A percentile compares a stretch with the other conserved stretches of the same genome.
Evolutionary conservation across 2,329 filamentous ascomycete genomes (phyloP).

Genomic region (Rhynchosporium secalis): DNA sequence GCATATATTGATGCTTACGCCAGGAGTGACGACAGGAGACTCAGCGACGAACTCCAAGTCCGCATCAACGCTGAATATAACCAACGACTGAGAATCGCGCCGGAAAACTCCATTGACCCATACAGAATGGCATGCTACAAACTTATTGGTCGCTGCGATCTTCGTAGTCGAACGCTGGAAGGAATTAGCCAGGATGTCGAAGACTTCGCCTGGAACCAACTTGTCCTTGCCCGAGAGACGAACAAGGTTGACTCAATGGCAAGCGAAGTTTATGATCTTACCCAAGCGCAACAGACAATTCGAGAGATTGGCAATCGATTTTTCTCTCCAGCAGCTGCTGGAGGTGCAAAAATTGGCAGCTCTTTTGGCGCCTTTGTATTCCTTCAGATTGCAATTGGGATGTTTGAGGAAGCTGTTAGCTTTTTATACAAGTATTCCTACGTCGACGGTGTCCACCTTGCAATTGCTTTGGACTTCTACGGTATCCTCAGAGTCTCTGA

Average conservation of each 20-base stretch:
- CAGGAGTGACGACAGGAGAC: slow-evolving; percentile 70
- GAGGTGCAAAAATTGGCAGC: slow-evolving; percentile 66
- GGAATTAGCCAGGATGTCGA: slow-evolving; percentile 60
- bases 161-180: slow-evolving; percentile 63
- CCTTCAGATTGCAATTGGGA: slow-evolving; percentile 82
- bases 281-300: slow-evolving; percentile 75
- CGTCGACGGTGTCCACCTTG: slow-evolving; percentile 92
- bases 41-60: slow-evolving; percentile 78
- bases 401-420: slow-evolving; percentile 91
- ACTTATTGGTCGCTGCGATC: slow-evolving; percentile 79
- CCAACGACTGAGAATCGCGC: slow-evolving; percentile 78
- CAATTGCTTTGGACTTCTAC: slow-evolving; percentile 85
- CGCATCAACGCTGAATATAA: slow-evolving; percentile 89
- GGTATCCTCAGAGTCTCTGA: slow-evolving; percentile 85
- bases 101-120: slow-evolving; percentile 85
- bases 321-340: slow-evolving; percentile 66
- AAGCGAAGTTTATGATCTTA: slow-evolving; percentile 63
- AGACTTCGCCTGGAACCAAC: slow-evolving; percentile 73
- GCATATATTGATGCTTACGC: slow-evolving; percentile 86
- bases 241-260: slow-evolving; percentile 64
- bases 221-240: slow-evolving; percentile 66
- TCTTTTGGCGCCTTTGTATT: slow-evolving; percentile 92
- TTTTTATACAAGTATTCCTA: slow-evolving; percentile 92
- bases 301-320: slow-evolving; percentile 87
- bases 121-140: slow-evolving; percentile 98